phyloP scores from a whole-genome alignment of 257 asterid genomes.

The Solanum bukasovii region DNA sequence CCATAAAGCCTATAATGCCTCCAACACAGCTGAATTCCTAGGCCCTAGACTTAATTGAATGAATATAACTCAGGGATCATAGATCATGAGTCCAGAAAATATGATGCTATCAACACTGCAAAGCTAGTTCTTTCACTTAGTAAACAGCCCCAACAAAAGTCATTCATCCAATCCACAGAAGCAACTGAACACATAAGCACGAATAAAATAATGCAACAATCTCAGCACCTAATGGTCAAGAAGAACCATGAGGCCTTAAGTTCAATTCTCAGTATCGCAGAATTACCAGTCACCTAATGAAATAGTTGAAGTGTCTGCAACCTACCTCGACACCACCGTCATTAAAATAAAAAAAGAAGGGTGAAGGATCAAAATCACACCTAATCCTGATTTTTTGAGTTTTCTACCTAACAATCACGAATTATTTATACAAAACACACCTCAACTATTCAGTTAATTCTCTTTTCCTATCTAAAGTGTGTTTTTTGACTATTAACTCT shows the following conservation, averaged over 20 bases:
- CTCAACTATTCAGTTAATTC: not conserved
- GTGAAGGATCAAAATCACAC: not conserved
- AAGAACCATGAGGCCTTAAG: not conserved
- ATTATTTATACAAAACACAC: not conserved
- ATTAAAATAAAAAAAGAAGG: no score
- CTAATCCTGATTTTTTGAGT: not conserved
- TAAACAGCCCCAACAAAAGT: not conserved
- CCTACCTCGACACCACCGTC: accelerated
- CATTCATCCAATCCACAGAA: not conserved
- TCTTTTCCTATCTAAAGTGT: not conserved
- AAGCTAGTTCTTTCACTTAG: not conserved
- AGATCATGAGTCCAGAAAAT: not conserved
- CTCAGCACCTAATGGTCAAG: conserved; percentile 20
- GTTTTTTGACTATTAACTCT: not conserved
- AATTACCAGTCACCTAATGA: not conserved
- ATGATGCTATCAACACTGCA: not conserved
- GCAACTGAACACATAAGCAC: not conserved
- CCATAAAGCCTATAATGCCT: not conserved
- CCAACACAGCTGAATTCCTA: not conserved
- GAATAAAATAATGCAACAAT: not conserved
- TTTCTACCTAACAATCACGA: not conserved
- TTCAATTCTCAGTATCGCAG: not conserved
- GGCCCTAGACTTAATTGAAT: not conserved
- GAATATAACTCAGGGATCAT: not conserved
- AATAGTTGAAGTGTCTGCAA: not conserved